Percentiles rank a stretch among this genome's conserved stretches.
These are phyloP conservation scores for Teunomyces kruisii DNA, from an alignment of 805 yeast genomes.

Conservation along the genomic window DNA sequence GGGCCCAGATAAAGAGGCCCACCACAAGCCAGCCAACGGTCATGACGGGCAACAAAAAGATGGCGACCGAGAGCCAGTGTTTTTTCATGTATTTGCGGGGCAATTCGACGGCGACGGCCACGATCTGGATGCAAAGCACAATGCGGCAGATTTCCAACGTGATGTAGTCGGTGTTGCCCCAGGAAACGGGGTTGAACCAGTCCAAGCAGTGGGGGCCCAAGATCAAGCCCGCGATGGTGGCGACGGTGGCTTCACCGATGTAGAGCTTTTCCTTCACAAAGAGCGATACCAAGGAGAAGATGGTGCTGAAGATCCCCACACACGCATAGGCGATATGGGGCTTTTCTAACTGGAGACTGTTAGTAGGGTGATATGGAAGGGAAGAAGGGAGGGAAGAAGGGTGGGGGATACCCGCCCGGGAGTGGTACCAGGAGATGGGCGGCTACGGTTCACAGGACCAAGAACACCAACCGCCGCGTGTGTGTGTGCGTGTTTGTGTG, in stretches of 20 bases:
- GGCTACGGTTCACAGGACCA: no score
- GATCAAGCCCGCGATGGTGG: conserved; percentile 79
- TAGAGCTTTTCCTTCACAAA: conserved; percentile 80
- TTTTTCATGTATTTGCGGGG: conserved; percentile 85
- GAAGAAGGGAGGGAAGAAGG: no score
- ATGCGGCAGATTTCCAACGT: conserved; percentile 83
- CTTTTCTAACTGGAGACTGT: conserved; percentile 44
- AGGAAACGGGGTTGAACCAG: conserved; percentile 78
- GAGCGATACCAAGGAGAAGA: conserved; percentile 78
- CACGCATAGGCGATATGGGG: conserved; percentile 89
- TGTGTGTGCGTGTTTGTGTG: no score
- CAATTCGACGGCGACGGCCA: conserved; percentile 91
- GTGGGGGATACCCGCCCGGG: no score
- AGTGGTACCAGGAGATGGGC: no score
- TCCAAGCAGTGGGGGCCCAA: conserved; percentile 84
- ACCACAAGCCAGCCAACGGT: conserved; percentile 85
- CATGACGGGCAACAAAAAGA: conserved; percentile 84
- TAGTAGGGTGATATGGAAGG: no score
- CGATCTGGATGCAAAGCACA: conserved; percentile 82
- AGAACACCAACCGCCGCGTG: no score
- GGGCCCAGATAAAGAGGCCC: conserved; percentile 74
- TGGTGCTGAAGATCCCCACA: conserved; percentile 76
- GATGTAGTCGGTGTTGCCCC: conserved; percentile 84
- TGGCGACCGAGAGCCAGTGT: conserved; percentile 76
- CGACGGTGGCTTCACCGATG: conserved; percentile 90